Base-by-base conservation (phyloP, 305 asterid species). In the Nicotiana rustica region DNA sequence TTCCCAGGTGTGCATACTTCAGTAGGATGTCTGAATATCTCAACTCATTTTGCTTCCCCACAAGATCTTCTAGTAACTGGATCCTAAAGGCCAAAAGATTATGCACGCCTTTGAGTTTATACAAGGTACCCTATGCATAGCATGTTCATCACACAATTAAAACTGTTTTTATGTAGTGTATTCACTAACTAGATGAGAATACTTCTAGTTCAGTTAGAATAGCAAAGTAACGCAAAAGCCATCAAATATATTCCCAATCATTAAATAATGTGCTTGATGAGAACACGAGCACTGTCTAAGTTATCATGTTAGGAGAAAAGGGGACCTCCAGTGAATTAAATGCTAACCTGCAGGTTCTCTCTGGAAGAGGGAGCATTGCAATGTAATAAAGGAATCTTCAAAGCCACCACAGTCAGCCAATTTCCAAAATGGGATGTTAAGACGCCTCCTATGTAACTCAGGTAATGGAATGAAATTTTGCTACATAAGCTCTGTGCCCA, bases 401-500 rank as follows among this genome's bases (percentile, higher is more conserved):
- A 49, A 73, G 44, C 4, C 64, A 49, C 79, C 44, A 0, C 4
- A 59, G 0, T 73, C 9, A 1, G 79, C 29, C 44, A 3, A 49
- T 0, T 14, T 49, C 8, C 52, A 25, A 13, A 25, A 49, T 25
- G 49, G 9, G 41, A 73, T 73, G 62, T 49, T 73, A 49, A 73
- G 49, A 47, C 2, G 14, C 25, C 25, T 73, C 29, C 6, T 49
- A 49, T 73, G 79, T 25, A 73, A 49, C 64, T 21, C 41, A 73
- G 8, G 62, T 13, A 70, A 84, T 69, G 64, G 29, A 14, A 65
- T n/a, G 81, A 71, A 83, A 68, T 84, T 89, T 86, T 44, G 89
- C 83, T 91, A 92, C 97, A 93, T 92, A 65, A 93, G 95, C 90
- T 93, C 93, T 25, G 87, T 87, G 85, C 93, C 97, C 38, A 92